Base-by-base conservation (phyloP, 2,329 filamentous ascomycete species). In the Microascus cirrosus region DNA sequence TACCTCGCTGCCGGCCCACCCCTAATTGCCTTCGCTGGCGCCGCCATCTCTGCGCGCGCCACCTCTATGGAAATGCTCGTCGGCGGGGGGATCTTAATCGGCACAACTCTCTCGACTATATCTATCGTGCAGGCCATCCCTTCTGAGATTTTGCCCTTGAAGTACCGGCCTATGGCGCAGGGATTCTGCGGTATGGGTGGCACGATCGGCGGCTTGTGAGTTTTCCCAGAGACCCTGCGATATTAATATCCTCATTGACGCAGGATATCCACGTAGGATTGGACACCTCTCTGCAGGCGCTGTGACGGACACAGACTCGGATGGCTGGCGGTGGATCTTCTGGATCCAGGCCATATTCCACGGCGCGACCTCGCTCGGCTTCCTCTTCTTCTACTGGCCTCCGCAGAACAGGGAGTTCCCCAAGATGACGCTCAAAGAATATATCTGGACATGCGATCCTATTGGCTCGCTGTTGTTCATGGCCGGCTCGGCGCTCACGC, bases 321-420 rank as follows among this genome's bases (percentile, higher is more conserved):
- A 65, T 1, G 79, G 79, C 22, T 83, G 79, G 79, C 71, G 80
- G 1, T 73, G 75, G 62, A 82, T 83, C 61, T 83, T 81, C 64
- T 83, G 79, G 79, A 79, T 82, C 15, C 79, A 82, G 65, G 78
- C 79, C 1, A 78, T 70, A 7, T 76, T 82, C 60, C 78, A 81
- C 60, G 71, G 72, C 10, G 66, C 73, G 15, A 79, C 77, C 0
- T 70, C 73, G 1, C 39, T 78, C 0, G 78, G 78, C 3, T 65
- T 82, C 35, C 64, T 81, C 36, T 61, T 73, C 28, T 74, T 77
- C 65, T 75, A 80, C 69, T 72, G 72, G 70, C 74, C 74, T 28
- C 70, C 72, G 3, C 73, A 73, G 61, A 66, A 64, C 52, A 61
- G 61, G 7, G 69, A 73, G 54, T 70, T 68, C 25, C 66, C 70